Evolutionary conservation across 805 yeast genomes (phyloP).

Genomic region (Lipomyces chichibuensis): DNA sequence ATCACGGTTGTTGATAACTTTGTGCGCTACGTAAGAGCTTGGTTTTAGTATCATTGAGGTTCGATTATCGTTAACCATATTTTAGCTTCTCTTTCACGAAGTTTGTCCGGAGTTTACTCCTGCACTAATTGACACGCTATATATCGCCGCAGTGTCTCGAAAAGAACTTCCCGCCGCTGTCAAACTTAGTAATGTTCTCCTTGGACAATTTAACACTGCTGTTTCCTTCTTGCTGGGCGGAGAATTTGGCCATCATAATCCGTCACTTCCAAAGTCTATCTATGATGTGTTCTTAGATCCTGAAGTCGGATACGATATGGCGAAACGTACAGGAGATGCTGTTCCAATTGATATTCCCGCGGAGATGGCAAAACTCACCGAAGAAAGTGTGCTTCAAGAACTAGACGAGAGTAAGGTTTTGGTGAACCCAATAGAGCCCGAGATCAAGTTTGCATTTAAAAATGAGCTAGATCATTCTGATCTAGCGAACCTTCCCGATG

Average conservation of each 20-base stretch:
- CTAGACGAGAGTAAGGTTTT: not conserved
- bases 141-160: not conserved
- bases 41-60: no score
- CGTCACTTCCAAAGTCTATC: not conserved
- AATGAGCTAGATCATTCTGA: not conserved
- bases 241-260: conserved; percentile 9
- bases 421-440: not conserved
- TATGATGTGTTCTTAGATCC: not conserved
- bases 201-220: conserved; percentile 12
- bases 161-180: conserved; percentile 9
- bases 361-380: no score
- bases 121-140: conserved; percentile 2
- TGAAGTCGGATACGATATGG: not conserved
- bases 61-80: not conserved
- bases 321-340: not conserved
- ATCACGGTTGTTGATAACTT: conserved; percentile 15
- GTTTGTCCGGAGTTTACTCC: conserved; percentile 17
- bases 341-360: not conserved
- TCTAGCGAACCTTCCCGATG: not conserved
- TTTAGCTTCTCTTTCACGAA: conserved; percentile 15
- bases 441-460: not conserved
- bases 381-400: not conserved
- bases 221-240: conserved; percentile 8
- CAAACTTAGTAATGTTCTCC: not conserved
- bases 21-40: conserved; percentile 10